Conservation (phyloP, 176 grass and related monocot genomes). For the Zea luxurians region DNA sequence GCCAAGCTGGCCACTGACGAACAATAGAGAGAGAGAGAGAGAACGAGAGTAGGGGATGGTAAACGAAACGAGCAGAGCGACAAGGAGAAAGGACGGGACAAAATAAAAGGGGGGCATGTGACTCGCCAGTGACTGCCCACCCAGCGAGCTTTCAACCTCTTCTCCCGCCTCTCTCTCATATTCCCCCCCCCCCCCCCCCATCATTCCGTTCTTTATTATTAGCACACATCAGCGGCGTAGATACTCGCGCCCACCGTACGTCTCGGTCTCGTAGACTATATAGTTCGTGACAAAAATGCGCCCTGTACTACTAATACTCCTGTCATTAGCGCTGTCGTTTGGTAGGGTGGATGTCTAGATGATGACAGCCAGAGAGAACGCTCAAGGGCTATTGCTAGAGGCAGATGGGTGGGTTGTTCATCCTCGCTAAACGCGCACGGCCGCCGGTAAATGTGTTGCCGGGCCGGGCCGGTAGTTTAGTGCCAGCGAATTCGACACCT, state of each 20-base stretch:
- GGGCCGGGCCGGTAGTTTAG: no score
- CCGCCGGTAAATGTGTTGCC: no score
- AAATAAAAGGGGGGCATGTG: slow-evolving; percentile 51
- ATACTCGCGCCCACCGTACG: not conserved
- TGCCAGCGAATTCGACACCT: not conserved
- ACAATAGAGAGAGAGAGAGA: no score
- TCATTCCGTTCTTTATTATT: slow-evolving; percentile 48
- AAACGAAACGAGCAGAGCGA: no score
- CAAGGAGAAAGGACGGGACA: slow-evolving; percentile 44
- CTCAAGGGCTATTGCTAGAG: not conserved
- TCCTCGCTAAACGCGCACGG: not conserved
- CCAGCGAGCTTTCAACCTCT: slow-evolving; percentile 11
- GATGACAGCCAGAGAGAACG: slow-evolving; percentile 29
- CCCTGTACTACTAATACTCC: not conserved
- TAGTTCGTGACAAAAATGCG: slow-evolving; percentile 40
- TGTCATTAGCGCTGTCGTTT: not conserved
- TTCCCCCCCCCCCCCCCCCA: slow-evolving; percentile 16
- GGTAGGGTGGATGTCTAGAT: not conserved
- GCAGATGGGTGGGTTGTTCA: not conserved
- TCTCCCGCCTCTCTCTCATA: not conserved
- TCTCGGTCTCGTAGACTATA: not conserved
- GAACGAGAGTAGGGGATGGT: no score
- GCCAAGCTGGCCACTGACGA: no score
- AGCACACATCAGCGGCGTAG: slow-evolving; percentile 3
- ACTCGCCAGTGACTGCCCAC: slow-evolving; percentile 18